Evolutionary conservation across 2,329 filamentous ascomycete genomes (phyloP).

Genomic region (Phyllachora maydis): DNA sequence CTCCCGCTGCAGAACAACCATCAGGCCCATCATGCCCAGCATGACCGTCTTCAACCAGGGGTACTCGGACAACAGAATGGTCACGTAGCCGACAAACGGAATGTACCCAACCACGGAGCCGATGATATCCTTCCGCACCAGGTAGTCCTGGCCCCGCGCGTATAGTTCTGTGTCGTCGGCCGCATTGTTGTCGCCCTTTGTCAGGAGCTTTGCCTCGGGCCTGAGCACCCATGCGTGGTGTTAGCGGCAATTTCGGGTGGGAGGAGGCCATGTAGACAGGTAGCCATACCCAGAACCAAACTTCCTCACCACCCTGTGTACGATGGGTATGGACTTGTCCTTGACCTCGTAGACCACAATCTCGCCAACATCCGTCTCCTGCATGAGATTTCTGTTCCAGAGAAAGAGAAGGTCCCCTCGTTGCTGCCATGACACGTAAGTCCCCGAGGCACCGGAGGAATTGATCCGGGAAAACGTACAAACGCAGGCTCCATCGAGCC

Average conservation of each 20-base stretch:
- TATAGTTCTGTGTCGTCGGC: slow-evolving; percentile 86
- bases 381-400: slow-evolving; percentile 49
- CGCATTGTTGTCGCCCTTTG: slow-evolving; percentile 92
- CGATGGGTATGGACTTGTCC: slow-evolving; percentile 93
- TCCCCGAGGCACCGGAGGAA: too few species aligned
- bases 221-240: slow-evolving; percentile 11
- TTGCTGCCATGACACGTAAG: too few species aligned
- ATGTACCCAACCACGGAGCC: slow-evolving; percentile 59
- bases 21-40: slow-evolving; percentile 82
- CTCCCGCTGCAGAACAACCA: slow-evolving; percentile 84
- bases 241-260: neutral
- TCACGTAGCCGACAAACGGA: slow-evolving; percentile 91
- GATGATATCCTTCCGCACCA: slow-evolving; percentile 76
- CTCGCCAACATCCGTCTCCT: slow-evolving; percentile 25
- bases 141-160: slow-evolving; percentile 67
- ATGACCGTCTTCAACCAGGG: slow-evolving; percentile 94
- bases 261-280: neutral
- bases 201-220: slow-evolving; percentile 52
- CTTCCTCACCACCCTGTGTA: slow-evolving; percentile 73
- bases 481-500: slow-evolving; percentile 75
- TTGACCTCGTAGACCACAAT: slow-evolving; percentile 58
- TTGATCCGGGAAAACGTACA: too few species aligned
- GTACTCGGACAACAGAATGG: slow-evolving; percentile 84
- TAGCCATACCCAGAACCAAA: slow-evolving; percentile 33
- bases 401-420: slow-evolving; percentile 57